Percentiles rank a stretch among this genome's conserved stretches.
Evolutionary conservation across 192 early-diverging fungal species (phyloP).

Genomic region (Rhizophagus clarus): DNA sequence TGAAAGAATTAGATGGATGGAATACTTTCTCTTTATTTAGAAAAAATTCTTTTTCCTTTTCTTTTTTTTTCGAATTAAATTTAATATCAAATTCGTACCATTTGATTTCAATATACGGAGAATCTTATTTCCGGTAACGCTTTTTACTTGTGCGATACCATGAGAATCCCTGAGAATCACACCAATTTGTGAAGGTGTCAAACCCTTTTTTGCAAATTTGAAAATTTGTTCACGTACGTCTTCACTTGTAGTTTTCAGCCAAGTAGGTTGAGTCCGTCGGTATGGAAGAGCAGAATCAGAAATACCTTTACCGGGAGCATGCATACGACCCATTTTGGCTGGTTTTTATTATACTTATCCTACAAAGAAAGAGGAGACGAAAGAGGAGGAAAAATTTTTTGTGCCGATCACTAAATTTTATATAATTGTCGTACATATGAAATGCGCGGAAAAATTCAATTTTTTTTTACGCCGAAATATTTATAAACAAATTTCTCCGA

Average conservation of each 20-base stretch:
- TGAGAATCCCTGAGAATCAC: constrained; percentile 95
- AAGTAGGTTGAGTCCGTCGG: constrained; percentile 94
- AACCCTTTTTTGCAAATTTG: constrained; percentile 99
- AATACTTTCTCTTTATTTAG: background rate
- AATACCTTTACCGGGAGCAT: constrained; percentile 98
- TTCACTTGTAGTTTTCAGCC: constrained; percentile 97
- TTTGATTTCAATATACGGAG: constrained; percentile 98
- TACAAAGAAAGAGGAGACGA: constrained; percentile 6
- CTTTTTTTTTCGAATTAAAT: background rate
- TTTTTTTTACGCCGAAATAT: too few relatives aligned
- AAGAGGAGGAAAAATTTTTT: background rate
- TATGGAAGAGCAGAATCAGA: constrained; percentile 89
- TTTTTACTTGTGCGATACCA: constrained; percentile 95
- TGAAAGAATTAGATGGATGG: background rate
- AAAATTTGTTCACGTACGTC: constrained; percentile 98
- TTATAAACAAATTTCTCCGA: too few relatives aligned
- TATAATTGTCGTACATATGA: background rate
- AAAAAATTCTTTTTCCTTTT: background rate
- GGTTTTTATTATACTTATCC: constrained; percentile 29
- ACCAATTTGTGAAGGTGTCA: constrained; percentile 98
- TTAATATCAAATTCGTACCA: constrained; percentile 47
- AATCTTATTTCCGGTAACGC: constrained; percentile 99
- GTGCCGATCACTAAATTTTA: background rate
- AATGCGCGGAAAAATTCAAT: too few relatives aligned
- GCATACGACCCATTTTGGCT: constrained; percentile 89